phyloP scores from a whole-genome alignment of 768 basidiomycete genomes.

The Mycena sanguinolenta region DNA sequence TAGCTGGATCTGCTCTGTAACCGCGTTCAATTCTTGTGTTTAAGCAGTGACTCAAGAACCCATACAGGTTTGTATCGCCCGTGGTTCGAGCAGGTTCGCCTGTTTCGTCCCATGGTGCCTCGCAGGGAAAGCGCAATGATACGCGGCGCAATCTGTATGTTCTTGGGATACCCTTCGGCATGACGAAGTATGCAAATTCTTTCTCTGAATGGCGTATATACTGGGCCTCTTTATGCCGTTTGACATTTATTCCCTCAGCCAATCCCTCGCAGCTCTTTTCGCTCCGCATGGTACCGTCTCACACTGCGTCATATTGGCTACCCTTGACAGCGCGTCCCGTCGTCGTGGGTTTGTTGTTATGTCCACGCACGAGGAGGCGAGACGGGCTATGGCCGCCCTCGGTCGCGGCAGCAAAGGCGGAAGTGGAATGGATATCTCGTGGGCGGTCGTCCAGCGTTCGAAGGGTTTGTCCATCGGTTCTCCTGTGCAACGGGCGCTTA shows the following conservation, averaged over 20 bases:
- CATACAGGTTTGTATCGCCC: slow-evolving; percentile 54
- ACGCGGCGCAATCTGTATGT: slow-evolving; percentile 88
- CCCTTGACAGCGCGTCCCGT: slow-evolving; percentile 86
- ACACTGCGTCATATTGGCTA: slow-evolving; percentile 86
- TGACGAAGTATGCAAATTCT: slow-evolving; percentile 71
- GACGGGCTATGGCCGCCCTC: slow-evolving; percentile 72
- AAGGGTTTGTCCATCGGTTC: slow-evolving; percentile 62
- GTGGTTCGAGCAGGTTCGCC: slow-evolving; percentile 40
- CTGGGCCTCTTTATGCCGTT: neutral
- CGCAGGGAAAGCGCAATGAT: slow-evolving; percentile 49
- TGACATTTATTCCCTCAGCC: neutral
- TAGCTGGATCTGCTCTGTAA: slow-evolving; percentile 69
- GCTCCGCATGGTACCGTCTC: slow-evolving; percentile 75
- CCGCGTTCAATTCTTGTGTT: slow-evolving; percentile 46
- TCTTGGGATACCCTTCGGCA: slow-evolving; percentile 84
- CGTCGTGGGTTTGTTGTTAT: slow-evolving; percentile 89
- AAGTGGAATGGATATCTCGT: slow-evolving; percentile 76
- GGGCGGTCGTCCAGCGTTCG: slow-evolving; percentile 91
- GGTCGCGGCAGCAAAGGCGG: slow-evolving; percentile 78
- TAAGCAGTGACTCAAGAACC: neutral
- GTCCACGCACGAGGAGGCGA: slow-evolving; percentile 80
- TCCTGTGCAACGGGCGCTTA: slow-evolving; percentile 6
- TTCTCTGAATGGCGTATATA: slow-evolving; percentile 1
- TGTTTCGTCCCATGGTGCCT: slow-evolving; percentile 39
- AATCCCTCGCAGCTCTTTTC: slow-evolving; percentile 68